Conservation (phyloP, 202 grass and related monocot genomes). For the Zizania palustris region DNA sequence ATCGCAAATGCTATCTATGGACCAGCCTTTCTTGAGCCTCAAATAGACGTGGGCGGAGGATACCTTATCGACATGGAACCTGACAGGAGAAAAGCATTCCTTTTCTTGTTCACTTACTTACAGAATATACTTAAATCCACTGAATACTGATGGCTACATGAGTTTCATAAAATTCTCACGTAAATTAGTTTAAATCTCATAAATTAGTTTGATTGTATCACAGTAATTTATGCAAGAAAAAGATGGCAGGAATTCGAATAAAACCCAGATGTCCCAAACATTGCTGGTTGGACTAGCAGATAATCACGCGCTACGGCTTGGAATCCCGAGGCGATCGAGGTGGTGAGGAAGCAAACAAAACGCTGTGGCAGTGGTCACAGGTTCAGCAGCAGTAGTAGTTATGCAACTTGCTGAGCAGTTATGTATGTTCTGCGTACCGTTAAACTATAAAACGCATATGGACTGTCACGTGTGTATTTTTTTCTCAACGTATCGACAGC, state of each 20-base stretch:
- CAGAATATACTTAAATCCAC: neutral
- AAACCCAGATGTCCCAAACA: too few relatives aligned
- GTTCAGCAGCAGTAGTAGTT: neutral
- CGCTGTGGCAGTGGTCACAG: neutral
- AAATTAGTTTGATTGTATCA: too few relatives aligned
- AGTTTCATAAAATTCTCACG: too few relatives aligned
- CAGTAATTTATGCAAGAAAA: too few relatives aligned
- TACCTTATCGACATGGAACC: slow-evolving; percentile 99
- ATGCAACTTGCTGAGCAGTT: neutral
- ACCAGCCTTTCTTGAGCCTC: slow-evolving; percentile 84
- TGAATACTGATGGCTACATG: too few relatives aligned
- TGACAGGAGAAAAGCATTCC: slow-evolving; percentile 32
- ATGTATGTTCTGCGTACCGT: neutral
- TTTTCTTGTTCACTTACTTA: neutral
- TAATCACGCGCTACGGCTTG: too few relatives aligned
- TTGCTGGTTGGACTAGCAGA: too few relatives aligned
- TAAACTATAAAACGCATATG: too few relatives aligned
- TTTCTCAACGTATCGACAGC: too few relatives aligned
- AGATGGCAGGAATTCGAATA: too few relatives aligned
- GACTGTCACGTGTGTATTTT: too few relatives aligned
- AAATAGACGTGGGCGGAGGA: slow-evolving; percentile 98
- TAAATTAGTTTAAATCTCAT: too few relatives aligned
- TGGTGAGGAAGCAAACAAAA: neutral
- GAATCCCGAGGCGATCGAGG: neutral
- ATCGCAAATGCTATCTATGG: slow-evolving; percentile 74